phyloP scores from a whole-genome alignment of 495 filamentous ascomycete species.

The Entonaema liquescens region DNA sequence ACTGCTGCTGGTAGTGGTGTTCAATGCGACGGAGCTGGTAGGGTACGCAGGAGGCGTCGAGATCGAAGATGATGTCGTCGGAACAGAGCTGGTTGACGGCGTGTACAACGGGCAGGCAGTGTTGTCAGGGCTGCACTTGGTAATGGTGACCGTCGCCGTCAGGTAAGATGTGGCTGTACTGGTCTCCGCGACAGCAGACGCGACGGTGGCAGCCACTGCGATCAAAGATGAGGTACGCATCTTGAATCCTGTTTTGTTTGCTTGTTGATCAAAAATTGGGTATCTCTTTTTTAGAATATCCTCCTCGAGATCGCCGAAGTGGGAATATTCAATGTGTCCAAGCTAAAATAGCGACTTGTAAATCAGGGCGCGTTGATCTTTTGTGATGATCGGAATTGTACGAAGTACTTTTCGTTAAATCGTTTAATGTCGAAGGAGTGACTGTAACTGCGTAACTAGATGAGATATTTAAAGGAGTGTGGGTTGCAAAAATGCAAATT shows the following conservation, averaged over 20 bases:
- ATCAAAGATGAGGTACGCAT: slow-evolving; percentile 44
- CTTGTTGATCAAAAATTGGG: slow-evolving; percentile 37
- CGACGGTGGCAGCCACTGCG: slow-evolving; percentile 40
- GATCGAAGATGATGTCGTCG: slow-evolving; percentile 14
- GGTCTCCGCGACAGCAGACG: slow-evolving; percentile 45
- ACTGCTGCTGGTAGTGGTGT: slow-evolving; percentile 32
- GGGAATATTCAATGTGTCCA: slow-evolving; percentile 17
- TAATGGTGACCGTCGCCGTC: slow-evolving; percentile 58
- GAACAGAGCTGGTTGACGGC: slow-evolving; percentile 21
- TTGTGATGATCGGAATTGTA: neutral
- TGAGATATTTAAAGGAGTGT: slow-evolving; percentile 39
- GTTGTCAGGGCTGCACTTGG: slow-evolving; percentile 55
- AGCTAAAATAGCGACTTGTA: slow-evolving; percentile 12
- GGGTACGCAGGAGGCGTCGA: slow-evolving; percentile 29
- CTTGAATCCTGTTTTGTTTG: slow-evolving; percentile 16
- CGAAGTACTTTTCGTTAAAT: slow-evolving; percentile 1
- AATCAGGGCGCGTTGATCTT: neutral
- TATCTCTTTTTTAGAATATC: slow-evolving; percentile 26
- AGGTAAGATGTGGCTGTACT: slow-evolving; percentile 55
- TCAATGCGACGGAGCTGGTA: slow-evolving; percentile 24
- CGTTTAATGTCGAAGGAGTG: slow-evolving; percentile 23
- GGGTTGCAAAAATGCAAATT: slow-evolving; percentile 40
- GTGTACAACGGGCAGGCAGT: slow-evolving; percentile 55
- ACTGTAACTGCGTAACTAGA: slow-evolving; percentile 23
- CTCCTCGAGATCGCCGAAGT: slow-evolving; percentile 21